phyloP scores from a whole-genome alignment of 139 green algal species.

The Chlorella vulgaris region DNA sequence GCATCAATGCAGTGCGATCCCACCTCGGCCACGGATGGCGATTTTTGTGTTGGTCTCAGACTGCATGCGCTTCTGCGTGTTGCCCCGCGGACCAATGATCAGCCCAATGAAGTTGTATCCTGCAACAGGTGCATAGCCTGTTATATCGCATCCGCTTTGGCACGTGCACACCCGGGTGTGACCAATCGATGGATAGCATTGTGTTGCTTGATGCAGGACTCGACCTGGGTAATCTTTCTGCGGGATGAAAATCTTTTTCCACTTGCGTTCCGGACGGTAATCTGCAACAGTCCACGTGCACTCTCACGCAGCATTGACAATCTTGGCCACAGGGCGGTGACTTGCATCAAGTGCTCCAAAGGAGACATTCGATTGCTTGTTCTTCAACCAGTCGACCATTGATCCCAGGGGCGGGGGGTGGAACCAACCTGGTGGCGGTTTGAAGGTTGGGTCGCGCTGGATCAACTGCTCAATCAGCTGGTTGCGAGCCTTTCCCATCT shows the following conservation, averaged over 20 bases:
- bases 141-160: not conserved
- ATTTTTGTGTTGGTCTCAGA: slow-evolving; percentile 98
- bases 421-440: slow-evolving; percentile 69
- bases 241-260: slow-evolving; percentile 91
- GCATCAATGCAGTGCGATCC: slow-evolving; percentile 34
- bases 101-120: slow-evolving; percentile 99
- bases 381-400: no score
- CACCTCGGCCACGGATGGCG: slow-evolving; percentile 87
- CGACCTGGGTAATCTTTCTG: slow-evolving; percentile 82
- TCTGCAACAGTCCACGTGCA: not conserved
- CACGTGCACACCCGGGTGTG: not conserved
- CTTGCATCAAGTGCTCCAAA: no score
- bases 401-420: no score
- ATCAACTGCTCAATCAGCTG: slow-evolving; percentile 93
- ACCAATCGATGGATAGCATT: no score
- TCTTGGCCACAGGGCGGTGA: not conserved
- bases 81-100: slow-evolving; percentile 99
- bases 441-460: slow-evolving; percentile 82
- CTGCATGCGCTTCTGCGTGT: slow-evolving; percentile 99
- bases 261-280: slow-evolving; percentile 38
- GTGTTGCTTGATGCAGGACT: no score
- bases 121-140: not conserved
- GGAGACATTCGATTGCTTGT: no score
- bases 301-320: not conserved
- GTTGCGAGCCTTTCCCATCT: slow-evolving; percentile 68